These are phyloP conservation scores for Parachaetomium inaequale DNA, from an alignment of 495 filamentous ascomycete genomes.

Conservation along the genomic window DNA sequence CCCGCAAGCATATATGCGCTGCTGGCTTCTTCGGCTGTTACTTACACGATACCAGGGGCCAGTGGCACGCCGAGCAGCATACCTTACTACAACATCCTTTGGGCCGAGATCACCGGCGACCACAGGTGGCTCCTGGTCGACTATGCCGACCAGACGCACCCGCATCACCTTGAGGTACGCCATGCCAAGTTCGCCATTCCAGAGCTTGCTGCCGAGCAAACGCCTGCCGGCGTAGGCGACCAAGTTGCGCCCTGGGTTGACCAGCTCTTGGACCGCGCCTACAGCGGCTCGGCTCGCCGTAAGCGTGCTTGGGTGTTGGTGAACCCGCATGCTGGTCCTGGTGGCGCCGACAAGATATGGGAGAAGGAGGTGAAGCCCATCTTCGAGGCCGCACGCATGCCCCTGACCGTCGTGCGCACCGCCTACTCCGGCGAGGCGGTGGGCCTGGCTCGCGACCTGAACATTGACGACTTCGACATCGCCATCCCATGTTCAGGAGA, in stretches of 20 bases:
- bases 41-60: slow-evolving; percentile 13
- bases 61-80: slow-evolving; percentile 41
- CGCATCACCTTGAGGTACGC: slow-evolving; percentile 26
- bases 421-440: slow-evolving; percentile 70
- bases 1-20: neutral
- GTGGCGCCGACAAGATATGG: slow-evolving; percentile 71
- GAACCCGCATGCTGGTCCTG: slow-evolving; percentile 87
- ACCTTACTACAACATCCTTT: slow-evolving; percentile 80
- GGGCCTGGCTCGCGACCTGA: slow-evolving; percentile 72
- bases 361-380: slow-evolving; percentile 72
- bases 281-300: slow-evolving; percentile 59
- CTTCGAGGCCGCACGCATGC: slow-evolving; percentile 75
- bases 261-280: slow-evolving; percentile 63
- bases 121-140: slow-evolving; percentile 65
- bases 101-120: slow-evolving; percentile 58
- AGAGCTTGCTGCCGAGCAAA: neutral
- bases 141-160: slow-evolving; percentile 53
- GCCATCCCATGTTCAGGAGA: slow-evolving; percentile 90
- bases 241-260: slow-evolving; percentile 58
- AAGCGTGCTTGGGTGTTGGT: slow-evolving; percentile 84
- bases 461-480: slow-evolving; percentile 75
- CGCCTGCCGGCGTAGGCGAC: slow-evolving; percentile 38
- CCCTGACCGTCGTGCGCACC: slow-evolving; percentile 72
- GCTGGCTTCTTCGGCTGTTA: neutral
- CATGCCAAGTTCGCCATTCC: slow-evolving; percentile 27